Percentiles rank a stretch among this genome's conserved stretches.
These are phyloP conservation scores for Fusarium sp. DNA, from an alignment of 2,329 filamentous ascomycete genomes.

Conservation along the genomic window DNA sequence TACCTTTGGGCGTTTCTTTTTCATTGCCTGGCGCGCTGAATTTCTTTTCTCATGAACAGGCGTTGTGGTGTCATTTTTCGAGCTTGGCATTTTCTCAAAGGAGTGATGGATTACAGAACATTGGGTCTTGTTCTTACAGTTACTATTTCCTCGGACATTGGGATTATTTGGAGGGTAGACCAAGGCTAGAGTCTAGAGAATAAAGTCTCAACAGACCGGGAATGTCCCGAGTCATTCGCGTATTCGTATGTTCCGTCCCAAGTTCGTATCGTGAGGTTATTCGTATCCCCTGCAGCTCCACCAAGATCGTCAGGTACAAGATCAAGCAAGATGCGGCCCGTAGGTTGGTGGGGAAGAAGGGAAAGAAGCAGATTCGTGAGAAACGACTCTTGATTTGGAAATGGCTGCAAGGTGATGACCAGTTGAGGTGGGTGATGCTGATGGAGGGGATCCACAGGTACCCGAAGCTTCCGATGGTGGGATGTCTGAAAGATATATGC, in stretches of 20 bases:
- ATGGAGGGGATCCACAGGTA: constrained; percentile 36
- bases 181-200: constrained; percentile 32
- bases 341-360: constrained; percentile 25
- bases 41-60: constrained; percentile 43
- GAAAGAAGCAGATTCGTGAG: constrained; percentile 26
- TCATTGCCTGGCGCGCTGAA: constrained; percentile 37
- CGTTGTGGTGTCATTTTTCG: constrained; percentile 43
- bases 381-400: constrained; percentile 27
- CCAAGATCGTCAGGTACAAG: constrained; percentile 36
- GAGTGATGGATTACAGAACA: constrained; percentile 44
- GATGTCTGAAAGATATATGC: constrained; percentile 21
- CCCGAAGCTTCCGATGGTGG: constrained; percentile 36
- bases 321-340: constrained; percentile 33
- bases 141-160: constrained; percentile 10
- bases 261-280: too few relatives aligned
- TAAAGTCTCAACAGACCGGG: constrained; percentile 14
- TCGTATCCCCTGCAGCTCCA: background rate
- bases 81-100: constrained; percentile 28
- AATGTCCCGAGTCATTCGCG: too few relatives aligned
- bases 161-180: constrained; percentile 11
- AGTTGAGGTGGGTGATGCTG: constrained; percentile 17
- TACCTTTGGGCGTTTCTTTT: constrained; percentile 18
- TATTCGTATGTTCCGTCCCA: too few relatives aligned
- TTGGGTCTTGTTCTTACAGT: constrained; percentile 20
- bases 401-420: constrained; percentile 14